Evolutionary conservation across 2,329 filamentous ascomycete species (phyloP).

Genomic region (Coniella vitis): DNA sequence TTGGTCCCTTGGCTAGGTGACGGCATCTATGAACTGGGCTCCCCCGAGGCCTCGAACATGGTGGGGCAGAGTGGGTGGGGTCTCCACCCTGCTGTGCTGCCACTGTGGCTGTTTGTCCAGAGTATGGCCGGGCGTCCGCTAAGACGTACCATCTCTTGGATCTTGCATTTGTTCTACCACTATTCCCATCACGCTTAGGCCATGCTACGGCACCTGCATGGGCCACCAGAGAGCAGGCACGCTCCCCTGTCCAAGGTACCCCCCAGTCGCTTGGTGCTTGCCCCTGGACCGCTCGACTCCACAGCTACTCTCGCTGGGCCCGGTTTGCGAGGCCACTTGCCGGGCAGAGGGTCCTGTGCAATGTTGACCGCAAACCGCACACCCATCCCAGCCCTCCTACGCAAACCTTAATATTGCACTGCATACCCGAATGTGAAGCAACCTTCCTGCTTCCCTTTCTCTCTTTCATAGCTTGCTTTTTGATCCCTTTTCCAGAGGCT

Average conservation of each 20-base stretch:
- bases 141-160: too few relatives aligned
- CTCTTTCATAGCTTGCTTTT: slow-evolving; percentile 8
- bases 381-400: not conserved
- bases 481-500: not conserved
- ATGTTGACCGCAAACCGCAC: not conserved
- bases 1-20: too few relatives aligned
- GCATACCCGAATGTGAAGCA: slow-evolving; percentile 10
- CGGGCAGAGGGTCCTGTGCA: not conserved
- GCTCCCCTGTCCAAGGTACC: too few relatives aligned
- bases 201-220: too few relatives aligned
- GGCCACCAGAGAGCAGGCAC: too few relatives aligned
- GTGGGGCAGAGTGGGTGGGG: not conserved
- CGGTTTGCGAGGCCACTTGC: not conserved
- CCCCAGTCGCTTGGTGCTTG: too few relatives aligned
- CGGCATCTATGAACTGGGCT: too few relatives aligned
- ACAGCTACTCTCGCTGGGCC: slow-evolving; percentile 1
- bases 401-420: slow-evolving; percentile 14
- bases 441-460: not conserved
- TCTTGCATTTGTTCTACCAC: too few relatives aligned
- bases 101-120: too few relatives aligned
- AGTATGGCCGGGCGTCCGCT: too few relatives aligned
- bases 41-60: not conserved
- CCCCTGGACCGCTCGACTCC: not conserved
- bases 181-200: too few relatives aligned
- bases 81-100: not conserved